Base-by-base conservation (phyloP, 129 eudicot species). In the Flaveria linearis region DNA sequence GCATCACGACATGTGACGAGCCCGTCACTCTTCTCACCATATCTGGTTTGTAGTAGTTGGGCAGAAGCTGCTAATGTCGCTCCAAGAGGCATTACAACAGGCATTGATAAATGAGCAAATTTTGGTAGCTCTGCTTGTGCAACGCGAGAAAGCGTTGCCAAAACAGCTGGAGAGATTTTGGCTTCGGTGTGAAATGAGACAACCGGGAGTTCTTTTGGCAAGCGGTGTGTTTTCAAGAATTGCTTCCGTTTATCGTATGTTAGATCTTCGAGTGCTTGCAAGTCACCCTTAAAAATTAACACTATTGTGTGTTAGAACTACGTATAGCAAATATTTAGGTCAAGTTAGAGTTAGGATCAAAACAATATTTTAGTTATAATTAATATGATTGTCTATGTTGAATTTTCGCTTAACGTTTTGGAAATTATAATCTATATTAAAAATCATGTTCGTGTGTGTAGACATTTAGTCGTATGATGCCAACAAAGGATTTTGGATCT, bases 31-130 rank as follows among this genome's bases (percentile, higher is more conserved):
- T 91, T 89, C 78, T 91, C 96, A 0, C 97, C 89, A 49, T 95
- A 95, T 78, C 96, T 78, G 1, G 76, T 78, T 73, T 88, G 97
- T 71, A 95, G 97, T 47, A 91, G 84, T 81, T 91, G 97, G 46
- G 99, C 97, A 60, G 92, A 84, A 0, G 99, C 97, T 26, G 96
- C 99, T 87, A 95, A 87, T 10, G 84, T 96, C 66, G 99, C 99
- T 43, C 99, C 99, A 23, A 91, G 92, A 1, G 99, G 99, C 75
- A 95, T 75, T 39, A 95, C 89, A 22, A 95, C 96, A 0, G 99
- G 97, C 25, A 91, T 77, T 1, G 96, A 72, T 79, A 87, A 51
- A 16, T 87, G 72, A 13, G 89, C 52, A 67, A 91, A 78, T 63
- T 49, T 47, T 7, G 97, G 96, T 10, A 95, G 94, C 79, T 95